phyloP scores from a whole-genome alignment of 331 rosid genomes.

The Cucumis variabilis region DNA sequence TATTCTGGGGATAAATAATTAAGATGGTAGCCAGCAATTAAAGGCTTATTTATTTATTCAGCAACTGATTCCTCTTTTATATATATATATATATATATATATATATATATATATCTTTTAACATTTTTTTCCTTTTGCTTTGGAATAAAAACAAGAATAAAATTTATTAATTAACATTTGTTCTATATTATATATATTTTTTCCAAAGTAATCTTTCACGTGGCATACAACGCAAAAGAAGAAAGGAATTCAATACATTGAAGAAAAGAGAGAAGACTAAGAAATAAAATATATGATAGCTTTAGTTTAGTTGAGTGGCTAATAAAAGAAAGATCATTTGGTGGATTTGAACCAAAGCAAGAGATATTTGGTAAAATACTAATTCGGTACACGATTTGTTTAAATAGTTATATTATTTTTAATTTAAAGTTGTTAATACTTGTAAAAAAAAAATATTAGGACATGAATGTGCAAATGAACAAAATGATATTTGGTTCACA shows the following conservation, averaged over 20 bases:
- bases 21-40: slow-evolving; percentile 10
- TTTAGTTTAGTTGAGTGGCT: neutral
- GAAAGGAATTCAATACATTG: neutral
- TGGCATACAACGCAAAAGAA: neutral
- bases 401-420: neutral
- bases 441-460: neutral
- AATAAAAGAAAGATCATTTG: neutral
- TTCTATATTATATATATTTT: neutral
- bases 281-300: neutral
- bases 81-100: too few species aligned
- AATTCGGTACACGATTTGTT: neutral
- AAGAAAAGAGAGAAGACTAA: neutral
- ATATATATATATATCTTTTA: neutral
- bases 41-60: neutral
- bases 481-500: neutral
- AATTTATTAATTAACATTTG: neutral
- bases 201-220: neutral
- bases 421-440: neutral
- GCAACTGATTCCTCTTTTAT: neutral
- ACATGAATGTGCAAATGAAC: neutral
- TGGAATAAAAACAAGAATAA: slow-evolving; percentile 15
- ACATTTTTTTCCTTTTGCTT: neutral
- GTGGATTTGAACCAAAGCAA: neutral
- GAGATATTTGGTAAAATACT: neutral
- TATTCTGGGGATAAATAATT: neutral